Percentiles rank a stretch among this genome's conserved stretches.
These are phyloP conservation scores for Rhizopogon rudus DNA, from an alignment of 768 basidiomycete species.

Conservation along the genomic window DNA sequence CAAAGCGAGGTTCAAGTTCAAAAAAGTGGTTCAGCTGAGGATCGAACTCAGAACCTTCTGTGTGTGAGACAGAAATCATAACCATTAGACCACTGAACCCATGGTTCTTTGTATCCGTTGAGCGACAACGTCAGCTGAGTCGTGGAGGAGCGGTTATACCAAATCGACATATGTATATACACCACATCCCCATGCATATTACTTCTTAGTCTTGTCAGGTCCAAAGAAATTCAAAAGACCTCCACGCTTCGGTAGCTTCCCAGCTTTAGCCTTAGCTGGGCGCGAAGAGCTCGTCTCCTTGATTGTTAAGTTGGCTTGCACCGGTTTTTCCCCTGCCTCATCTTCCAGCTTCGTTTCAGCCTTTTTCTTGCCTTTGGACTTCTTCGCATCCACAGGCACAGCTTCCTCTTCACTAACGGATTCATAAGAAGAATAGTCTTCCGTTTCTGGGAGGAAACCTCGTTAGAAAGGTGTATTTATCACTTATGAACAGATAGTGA, in stretches of 20 bases:
- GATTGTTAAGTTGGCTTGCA: slow-evolving; percentile 9
- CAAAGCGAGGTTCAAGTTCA: no score
- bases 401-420: slow-evolving; percentile 61
- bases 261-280: slow-evolving; percentile 14
- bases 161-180: no score
- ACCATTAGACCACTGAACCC: slow-evolving; percentile 43
- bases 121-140: no score
- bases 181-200: not conserved
- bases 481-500: not conserved
- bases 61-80: slow-evolving; percentile 45
- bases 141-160: not conserved
- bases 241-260: slow-evolving; percentile 19
- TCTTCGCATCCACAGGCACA: slow-evolving; percentile 17
- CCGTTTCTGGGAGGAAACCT: slow-evolving; percentile 42
- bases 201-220: slow-evolving; percentile 25
- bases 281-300: slow-evolving; percentile 9
- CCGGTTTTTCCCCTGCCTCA: slow-evolving; percentile 19
- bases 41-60: slow-evolving; percentile 46
- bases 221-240: slow-evolving; percentile 28
- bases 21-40: slow-evolving; percentile 37
- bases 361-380: slow-evolving; percentile 17
- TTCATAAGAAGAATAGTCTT: slow-evolving; percentile 80
- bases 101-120: no score
- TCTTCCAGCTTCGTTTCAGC: slow-evolving; percentile 11
- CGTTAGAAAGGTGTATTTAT: not conserved